Conservation (phyloP, 2,329 filamentous ascomycete species). For the Sclerotinia minor region DNA sequence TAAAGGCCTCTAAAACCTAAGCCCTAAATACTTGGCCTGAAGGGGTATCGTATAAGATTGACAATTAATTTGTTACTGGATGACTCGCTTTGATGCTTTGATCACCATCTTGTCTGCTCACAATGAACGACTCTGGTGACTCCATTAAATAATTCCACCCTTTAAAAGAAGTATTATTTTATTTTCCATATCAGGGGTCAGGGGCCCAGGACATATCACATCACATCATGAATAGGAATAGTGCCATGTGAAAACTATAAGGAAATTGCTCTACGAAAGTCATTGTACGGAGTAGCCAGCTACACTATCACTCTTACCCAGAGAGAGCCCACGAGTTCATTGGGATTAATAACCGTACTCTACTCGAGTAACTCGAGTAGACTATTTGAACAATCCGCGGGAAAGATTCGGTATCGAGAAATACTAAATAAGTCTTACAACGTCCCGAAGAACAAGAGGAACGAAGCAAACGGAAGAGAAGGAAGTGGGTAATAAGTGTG, state of each 20-base stretch:
- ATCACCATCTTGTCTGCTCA: background rate
- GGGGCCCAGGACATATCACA: conserved; percentile 1
- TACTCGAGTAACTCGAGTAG: too few species aligned
- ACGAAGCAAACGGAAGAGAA: background rate
- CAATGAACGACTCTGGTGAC: background rate
- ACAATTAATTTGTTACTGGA: background rate
- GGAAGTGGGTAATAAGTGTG: background rate
- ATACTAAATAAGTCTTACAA: too few species aligned
- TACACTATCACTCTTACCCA: background rate
- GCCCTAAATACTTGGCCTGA: background rate
- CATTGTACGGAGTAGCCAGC: background rate
- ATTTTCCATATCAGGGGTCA: background rate
- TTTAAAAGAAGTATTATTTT: background rate
- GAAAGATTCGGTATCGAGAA: conserved; percentile 1
- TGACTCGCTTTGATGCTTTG: background rate
- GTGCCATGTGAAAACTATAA: background rate
- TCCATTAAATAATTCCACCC: background rate
- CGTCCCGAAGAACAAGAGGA: background rate
- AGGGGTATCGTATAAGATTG: conserved; percentile 1
- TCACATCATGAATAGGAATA: background rate
- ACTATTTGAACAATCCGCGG: background rate
- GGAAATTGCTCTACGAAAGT: conserved; percentile 16
- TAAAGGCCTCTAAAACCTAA: background rate
- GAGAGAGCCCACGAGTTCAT: background rate
- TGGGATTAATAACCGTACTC: background rate